Evolutionary conservation across 2,329 filamentous ascomycete genomes (phyloP).

Genomic region (Fusarium albidum): DNA sequence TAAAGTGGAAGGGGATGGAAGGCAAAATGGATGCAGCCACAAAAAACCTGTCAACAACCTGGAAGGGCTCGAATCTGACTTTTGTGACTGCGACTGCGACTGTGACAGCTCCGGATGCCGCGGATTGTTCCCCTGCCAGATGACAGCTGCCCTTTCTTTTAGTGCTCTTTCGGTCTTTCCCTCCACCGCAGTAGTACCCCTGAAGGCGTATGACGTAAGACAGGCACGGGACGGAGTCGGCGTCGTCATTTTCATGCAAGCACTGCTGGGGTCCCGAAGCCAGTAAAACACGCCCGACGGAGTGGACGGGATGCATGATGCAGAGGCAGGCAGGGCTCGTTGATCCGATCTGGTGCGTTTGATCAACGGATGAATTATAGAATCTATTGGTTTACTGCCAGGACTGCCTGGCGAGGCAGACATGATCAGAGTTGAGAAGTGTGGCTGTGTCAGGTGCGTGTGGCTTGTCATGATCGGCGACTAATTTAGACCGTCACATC

Average conservation of each 20-base stretch:
- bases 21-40: slow-evolving; percentile 15
- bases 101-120: not conserved
- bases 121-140: slow-evolving; percentile 2
- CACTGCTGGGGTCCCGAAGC: not conserved
- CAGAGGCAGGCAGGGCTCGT: too few relatives aligned
- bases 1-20: slow-evolving; percentile 6
- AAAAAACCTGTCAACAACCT: slow-evolving; percentile 19
- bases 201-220: slow-evolving; percentile 7
- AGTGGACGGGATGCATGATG: not conserved
- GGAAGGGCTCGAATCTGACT: slow-evolving; percentile 6
- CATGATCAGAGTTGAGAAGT: too few relatives aligned
- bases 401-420: too few relatives aligned
- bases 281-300: not conserved
- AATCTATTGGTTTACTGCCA: too few relatives aligned
- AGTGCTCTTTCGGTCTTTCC: not conserved
- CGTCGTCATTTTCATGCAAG: slow-evolving; percentile 11
- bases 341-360: too few relatives aligned
- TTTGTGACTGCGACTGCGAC: slow-evolving; percentile 18
- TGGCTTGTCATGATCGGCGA: too few relatives aligned
- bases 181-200: not conserved
- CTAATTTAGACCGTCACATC: too few relatives aligned
- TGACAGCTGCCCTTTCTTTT: slow-evolving; percentile 14
- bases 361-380: too few relatives aligned
- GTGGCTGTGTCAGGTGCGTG: too few relatives aligned
- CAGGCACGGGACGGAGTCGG: not conserved